Conservation (phyloP, 2,329 filamentous ascomycete genomes). For the Simplicillium sp. region DNA sequence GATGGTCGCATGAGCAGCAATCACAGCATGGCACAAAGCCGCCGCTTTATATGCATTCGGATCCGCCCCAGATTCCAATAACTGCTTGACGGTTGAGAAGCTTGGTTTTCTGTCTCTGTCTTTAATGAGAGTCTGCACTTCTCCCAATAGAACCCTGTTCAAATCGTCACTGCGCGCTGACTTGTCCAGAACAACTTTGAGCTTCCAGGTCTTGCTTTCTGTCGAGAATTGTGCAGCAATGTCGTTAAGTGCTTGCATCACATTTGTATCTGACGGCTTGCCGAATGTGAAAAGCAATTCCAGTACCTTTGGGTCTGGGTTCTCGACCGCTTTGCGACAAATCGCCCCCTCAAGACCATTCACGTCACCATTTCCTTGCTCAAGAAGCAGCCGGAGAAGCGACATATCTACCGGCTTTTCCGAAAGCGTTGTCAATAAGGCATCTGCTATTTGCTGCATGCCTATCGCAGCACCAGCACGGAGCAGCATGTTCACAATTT, state of each 20-base stretch:
- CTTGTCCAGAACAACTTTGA: constrained; percentile 35
- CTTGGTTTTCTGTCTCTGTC: constrained; percentile 25
- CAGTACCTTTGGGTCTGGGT: constrained; percentile 37
- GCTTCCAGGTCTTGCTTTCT: constrained; percentile 37
- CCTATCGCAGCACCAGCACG: constrained; percentile 32
- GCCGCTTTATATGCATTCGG: constrained; percentile 43
- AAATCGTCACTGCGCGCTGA: constrained; percentile 32
- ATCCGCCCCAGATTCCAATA: constrained; percentile 43
- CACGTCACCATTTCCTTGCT: constrained; percentile 42
- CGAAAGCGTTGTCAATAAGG: constrained; percentile 31
- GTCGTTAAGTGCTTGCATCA: constrained; percentile 31
- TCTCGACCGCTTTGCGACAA: constrained; percentile 28
- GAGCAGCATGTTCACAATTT: constrained; percentile 38
- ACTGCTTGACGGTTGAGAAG: constrained; percentile 32
- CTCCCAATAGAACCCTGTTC: constrained; percentile 35
- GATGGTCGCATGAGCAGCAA: constrained; percentile 31
- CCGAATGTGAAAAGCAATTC: constrained; percentile 36
- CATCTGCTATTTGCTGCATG: constrained; percentile 29
- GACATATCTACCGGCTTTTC: constrained; percentile 38
- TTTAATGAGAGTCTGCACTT: constrained; percentile 36
- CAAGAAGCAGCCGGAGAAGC: constrained; percentile 37
- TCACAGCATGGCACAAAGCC: constrained; percentile 40
- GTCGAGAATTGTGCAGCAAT: constrained; percentile 33
- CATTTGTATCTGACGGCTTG: constrained; percentile 30
- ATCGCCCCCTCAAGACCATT: constrained; percentile 37